Evolutionary conservation across 306 rosid species (phyloP).

Genomic region (Cucurbita pepo): DNA sequence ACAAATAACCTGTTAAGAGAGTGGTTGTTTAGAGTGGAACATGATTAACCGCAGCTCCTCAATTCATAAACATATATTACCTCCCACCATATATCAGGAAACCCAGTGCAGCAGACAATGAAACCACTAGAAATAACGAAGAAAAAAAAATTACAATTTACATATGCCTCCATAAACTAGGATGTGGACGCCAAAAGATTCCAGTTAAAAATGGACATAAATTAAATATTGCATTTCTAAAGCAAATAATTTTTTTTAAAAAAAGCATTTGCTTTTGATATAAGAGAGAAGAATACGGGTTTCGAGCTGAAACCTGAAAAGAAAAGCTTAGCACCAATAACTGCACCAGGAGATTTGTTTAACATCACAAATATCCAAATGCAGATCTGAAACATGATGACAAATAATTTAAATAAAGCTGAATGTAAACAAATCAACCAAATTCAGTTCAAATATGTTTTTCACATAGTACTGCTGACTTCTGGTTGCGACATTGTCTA

Average conservation of each 20-base stretch:
- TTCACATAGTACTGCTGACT: not conserved
- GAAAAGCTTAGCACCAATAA: conserved; percentile 43
- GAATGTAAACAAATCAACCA: not conserved
- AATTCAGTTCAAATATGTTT: not conserved
- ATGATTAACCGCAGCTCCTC: not conserved
- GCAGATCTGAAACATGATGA: conserved; percentile 30
- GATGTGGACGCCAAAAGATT: not conserved
- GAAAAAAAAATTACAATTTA: conserved; percentile 6
- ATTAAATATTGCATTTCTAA: not conserved
- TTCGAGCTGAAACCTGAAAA: conserved; percentile 38
- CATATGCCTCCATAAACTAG: not conserved
- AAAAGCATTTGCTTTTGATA: not conserved
- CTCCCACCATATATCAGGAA: conserved; percentile 79
- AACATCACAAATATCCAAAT: conserved; percentile 44
- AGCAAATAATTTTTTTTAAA: not conserved
- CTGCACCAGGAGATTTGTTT: conserved; percentile 21
- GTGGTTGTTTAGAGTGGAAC: not conserved
- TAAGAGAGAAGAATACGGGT: not conserved
- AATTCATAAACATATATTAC: conserved; percentile 18
- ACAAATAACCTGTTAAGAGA: conserved; percentile 36
- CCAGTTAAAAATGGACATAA: not conserved
- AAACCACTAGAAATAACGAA: conserved; percentile 34
- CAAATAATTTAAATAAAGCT: conserved; percentile 1
- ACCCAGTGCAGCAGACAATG: conserved; percentile 54
- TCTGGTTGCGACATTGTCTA: not conserved